Base-by-base conservation (phyloP, 1,284 basidiomycete species). In the Marasmius fiardii region DNA sequence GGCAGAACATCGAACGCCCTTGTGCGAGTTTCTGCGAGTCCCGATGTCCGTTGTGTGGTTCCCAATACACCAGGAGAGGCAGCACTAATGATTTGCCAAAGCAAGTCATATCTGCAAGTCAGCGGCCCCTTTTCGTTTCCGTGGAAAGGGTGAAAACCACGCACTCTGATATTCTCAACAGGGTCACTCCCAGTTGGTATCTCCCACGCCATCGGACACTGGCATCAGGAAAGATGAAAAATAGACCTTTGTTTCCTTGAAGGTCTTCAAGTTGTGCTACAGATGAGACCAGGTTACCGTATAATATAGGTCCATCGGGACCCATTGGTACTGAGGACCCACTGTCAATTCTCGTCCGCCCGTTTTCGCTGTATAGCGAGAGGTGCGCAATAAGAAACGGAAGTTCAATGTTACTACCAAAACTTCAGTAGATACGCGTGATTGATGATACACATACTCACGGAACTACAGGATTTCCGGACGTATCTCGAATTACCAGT, bases 141-240 rank as follows among this genome's bases (percentile, higher is more conserved):
- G 18, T 61, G 54, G 7, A 51, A 48, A 18, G 43, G 56, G 44
- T 4, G 10, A 23, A 34, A 10, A 48, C 48, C 4, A 80, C 88
- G 78, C 71, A 88, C 93, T 85, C 84, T 61, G 88, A 86, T 61
- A 95, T 79, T 65, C 83, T 79, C 69, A 92, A 77, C 45, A 95
- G 76, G 16, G 81, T 85, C 53, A 95, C 81, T 51, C 85, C 82
- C 45, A 96, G 76, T 61, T 85, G 81, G 71, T 88, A 96, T 14
- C 78, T 80, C 14, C 93, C 93, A 28, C 81, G 76, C 73, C 80
- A 82, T 12, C 90, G 81, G 54, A 96, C 83, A 66, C 90, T 92
- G 61, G 93, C 89, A 68, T 96, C 94, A 7, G 93, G 88, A 66
- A 95, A 96, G 51, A 94, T 74, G 66, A 96, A 95, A 70, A 90